These are phyloP conservation scores for Oryza meridionalis DNA, from an alignment of 176 grass and related monocot genomes.

Conservation along the genomic window DNA sequence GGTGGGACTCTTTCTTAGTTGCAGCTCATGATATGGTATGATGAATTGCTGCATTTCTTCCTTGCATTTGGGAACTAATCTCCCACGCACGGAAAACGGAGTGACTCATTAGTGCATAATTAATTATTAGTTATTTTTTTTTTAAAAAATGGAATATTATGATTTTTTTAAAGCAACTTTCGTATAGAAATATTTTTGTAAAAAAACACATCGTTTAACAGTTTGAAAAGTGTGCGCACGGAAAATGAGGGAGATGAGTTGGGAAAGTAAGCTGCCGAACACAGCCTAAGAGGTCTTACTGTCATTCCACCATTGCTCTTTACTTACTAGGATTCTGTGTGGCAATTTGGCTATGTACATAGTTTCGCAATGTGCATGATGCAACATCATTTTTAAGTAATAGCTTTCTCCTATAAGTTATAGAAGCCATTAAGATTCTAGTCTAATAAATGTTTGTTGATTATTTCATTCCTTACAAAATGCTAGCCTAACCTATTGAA, in stretches of 20 bases:
- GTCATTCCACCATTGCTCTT: not conserved
- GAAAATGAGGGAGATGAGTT: too few relatives aligned
- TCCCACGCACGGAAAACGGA: too few relatives aligned
- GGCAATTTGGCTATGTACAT: not conserved
- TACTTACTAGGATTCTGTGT: not conserved
- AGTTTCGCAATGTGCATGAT: not conserved
- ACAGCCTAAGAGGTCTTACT: not conserved
- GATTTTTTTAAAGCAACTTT: too few relatives aligned
- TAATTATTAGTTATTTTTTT: too few relatives aligned
- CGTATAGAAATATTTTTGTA: too few relatives aligned
- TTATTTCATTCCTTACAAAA: not conserved
- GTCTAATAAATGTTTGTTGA: not conserved
- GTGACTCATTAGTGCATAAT: too few relatives aligned
- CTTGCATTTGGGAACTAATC: too few relatives aligned
- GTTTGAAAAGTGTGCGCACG: too few relatives aligned
- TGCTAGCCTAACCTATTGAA: not conserved
- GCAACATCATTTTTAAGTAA: not conserved
- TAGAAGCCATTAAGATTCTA: slow-evolving; percentile 11
- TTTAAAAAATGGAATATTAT: too few relatives aligned
- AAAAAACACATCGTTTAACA: too few relatives aligned
- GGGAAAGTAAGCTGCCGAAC: too few relatives aligned
- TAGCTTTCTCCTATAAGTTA: not conserved
- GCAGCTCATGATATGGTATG: slow-evolving; percentile 5
- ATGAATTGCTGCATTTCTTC: too few relatives aligned
- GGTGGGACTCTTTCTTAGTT: not conserved